phyloP scores from a whole-genome alignment of 2,329 filamentous ascomycete species.

The Ceratocystis cacaofunesta region DNA sequence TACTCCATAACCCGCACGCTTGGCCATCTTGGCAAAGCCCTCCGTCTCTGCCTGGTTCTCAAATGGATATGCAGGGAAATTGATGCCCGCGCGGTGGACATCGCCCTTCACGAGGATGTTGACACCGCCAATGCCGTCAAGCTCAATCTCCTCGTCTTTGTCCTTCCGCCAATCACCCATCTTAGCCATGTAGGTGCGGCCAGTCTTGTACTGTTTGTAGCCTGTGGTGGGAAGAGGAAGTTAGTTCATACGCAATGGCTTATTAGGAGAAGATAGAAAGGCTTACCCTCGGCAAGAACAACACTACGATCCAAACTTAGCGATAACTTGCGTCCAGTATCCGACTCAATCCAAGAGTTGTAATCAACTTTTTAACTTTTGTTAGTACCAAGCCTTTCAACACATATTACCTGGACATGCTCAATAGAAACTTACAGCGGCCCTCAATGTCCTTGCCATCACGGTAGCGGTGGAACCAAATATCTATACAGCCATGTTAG shows the following conservation, averaged over 20 bases:
- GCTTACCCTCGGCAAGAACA: constrained; percentile 72
- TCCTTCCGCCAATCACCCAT: constrained; percentile 89
- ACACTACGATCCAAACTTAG: constrained; percentile 60
- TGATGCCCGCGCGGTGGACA: constrained; percentile 94
- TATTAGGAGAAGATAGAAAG: not conserved
- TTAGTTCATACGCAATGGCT: not conserved
- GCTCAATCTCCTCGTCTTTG: constrained; percentile 79
- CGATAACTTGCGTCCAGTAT: constrained; percentile 64
- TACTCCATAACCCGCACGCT: constrained; percentile 83
- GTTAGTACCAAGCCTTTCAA: constrained; percentile 18
- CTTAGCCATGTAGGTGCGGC: constrained; percentile 72
- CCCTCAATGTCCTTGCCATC: constrained; percentile 80
- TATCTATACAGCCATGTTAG: constrained; percentile 40
- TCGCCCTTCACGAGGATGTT: constrained; percentile 97
- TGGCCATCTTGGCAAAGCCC: constrained; percentile 98
- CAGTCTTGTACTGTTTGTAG: constrained; percentile 86
- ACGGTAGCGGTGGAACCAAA: constrained; percentile 86
- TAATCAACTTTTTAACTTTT: constrained; percentile 59
- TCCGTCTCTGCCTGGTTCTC: constrained; percentile 99
- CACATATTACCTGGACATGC: not conserved
- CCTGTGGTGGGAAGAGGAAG: constrained; percentile 34
- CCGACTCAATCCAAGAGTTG: constrained; percentile 95
- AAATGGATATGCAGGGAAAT: constrained; percentile 92
- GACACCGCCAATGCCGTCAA: constrained; percentile 92
- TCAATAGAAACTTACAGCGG: constrained; percentile 51